These are phyloP conservation scores for Pueraria montana DNA, from an alignment of 306 rosid genomes.

Conservation along the genomic window DNA sequence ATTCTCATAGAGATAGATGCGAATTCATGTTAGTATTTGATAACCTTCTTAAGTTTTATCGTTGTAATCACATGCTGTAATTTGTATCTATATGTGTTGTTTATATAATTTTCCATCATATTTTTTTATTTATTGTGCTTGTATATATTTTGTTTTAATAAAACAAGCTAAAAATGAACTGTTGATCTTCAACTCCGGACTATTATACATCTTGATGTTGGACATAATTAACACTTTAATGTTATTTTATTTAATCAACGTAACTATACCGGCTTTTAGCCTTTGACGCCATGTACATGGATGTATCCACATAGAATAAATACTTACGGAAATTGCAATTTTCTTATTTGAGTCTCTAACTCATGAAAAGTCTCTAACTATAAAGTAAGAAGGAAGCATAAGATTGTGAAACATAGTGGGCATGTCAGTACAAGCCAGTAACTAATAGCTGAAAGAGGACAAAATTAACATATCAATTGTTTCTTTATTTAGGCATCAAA, in stretches of 20 bases:
- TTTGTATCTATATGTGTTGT: too few species aligned
- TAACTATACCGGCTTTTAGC: not conserved
- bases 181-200: not conserved
- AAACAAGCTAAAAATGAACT: not conserved
- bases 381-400: not conserved
- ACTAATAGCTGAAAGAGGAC: not conserved
- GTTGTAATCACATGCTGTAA: too few species aligned
- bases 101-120: too few species aligned
- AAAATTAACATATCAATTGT: not conserved
- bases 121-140: too few species aligned
- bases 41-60: too few species aligned
- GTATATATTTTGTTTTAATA: not conserved
- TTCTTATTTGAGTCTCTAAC: not conserved
- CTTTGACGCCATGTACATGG: slow-evolving; percentile 12
- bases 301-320: not conserved
- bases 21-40: too few species aligned
- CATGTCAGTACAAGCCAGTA: not conserved
- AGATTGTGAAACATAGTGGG: not conserved
- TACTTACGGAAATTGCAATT: not conserved
- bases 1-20: too few species aligned
- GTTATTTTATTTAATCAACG: slow-evolving; percentile 1
- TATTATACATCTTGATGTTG: not conserved
- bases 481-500: not conserved
- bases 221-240: not conserved
- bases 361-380: too few species aligned